Evolutionary conservation across 345 rosid genomes (phyloP), one percentile per base, ranked within the genome.

Genomic region (Physaria fendleri): DNA sequence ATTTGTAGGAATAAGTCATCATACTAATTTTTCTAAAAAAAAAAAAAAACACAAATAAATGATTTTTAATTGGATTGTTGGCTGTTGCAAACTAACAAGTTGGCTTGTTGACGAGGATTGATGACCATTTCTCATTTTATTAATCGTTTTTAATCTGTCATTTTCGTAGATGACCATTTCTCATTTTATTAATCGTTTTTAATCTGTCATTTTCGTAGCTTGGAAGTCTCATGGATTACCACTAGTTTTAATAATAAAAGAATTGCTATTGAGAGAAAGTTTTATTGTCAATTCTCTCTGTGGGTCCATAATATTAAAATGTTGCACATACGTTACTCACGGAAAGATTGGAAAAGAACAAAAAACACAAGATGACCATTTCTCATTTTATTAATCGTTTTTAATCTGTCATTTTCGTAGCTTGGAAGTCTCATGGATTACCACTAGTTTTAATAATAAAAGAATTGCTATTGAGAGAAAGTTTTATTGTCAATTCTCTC

Each of bases 1-100:
- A 28, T 27, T 30, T 14, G 40, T 66, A 56, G 50, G 64, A 56
- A 40, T 40, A 66, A 39, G 65, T 30, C 71, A 40, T 66, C 71
- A 65, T 18, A 43, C 56, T 35, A 11, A 17, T 27, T 23, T 25
- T 13, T 56, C 20, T 35, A 35, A 9, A 27, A 55, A 16, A 44
- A 11, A 24, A 64, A 43, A 41, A 17, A 53, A 27, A 55, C 23
- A 44, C 14, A 24, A 64, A 43, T 52, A 17, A 53, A 29, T 34
- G 57, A 6, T n/a, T 22, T 38, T 40, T 48, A 48, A 58, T 66
- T 57, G 37, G 65, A 57, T 57, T 66, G 42, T 39, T 57, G 21
- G 64, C 41, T 57, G 50, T 49, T 57, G 65, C 58, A 23, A 20
- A 10, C 3, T 9, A 14, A 57, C 59, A 39, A 48, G 43, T 56